Base-by-base conservation (phyloP, 352 stramenopile genomes). In the Lagenidium giganteum region DNA sequence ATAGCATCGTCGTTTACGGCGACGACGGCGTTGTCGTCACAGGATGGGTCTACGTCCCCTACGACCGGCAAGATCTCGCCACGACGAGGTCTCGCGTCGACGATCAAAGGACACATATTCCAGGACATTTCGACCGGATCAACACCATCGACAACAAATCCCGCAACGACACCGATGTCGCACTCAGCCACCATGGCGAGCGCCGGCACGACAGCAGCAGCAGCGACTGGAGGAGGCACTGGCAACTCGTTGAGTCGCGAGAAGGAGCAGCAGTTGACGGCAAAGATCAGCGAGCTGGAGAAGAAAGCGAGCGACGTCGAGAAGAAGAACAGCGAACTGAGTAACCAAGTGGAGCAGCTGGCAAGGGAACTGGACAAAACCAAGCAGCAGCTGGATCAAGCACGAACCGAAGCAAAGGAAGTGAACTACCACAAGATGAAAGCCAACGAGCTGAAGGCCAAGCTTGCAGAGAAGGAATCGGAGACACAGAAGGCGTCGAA, bases 361-460 rank as follows among this genome's bases (percentile, higher is more conserved):
- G 48, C 29, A 30, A 32, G 32, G 21, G 47, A 56, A 6, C 24
- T 44, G 9, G 35, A 33, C 5, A 59, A 57, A 9, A 53, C 40
- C 20, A 51, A 42, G n/a, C 41, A 42, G 27, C 42, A 74, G 24
- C 52, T 70, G 12, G 52, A 64, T 11, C 41, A 51, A 3, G 58
- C 56, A n/a, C 50, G 61, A n/a, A 45, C 59, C 7, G 67, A 76
- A 33, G 67, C 67, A 8, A 76, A 76, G 38, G 67, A 80, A 33
- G 68, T 54, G 41, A 70, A 71, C 38, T 80, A 80, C 45, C 53
- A 69, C 23, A 69, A 71, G 32, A 80, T 76, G 67, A 80, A 80
- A 51, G 52, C 59, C 22, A 74, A 49, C 23, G 61, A 80, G 37
- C 42, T 57, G 8, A 80, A 80, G 37, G 28, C 43, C 38, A 76